Percentiles rank a stretch among this genome's conserved stretches.
These are phyloP conservation scores for Acacia pycnantha DNA, from an alignment of 331 rosid genomes.

Conservation along the genomic window DNA sequence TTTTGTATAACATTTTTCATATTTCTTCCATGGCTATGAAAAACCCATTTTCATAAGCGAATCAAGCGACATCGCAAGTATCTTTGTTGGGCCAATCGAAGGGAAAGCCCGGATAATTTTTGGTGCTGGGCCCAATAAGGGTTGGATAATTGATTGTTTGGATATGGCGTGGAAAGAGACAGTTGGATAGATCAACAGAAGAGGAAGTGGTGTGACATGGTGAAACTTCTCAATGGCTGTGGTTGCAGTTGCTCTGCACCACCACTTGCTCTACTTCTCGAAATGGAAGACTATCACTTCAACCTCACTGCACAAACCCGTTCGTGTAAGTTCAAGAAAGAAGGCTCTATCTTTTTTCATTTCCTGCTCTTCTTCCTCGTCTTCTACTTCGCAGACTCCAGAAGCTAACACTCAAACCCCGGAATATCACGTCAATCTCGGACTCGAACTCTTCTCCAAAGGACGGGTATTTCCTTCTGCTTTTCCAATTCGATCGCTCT, in stretches of 20 bases:
- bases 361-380: constrained; percentile 49
- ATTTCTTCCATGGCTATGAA: no score
- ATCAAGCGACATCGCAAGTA: no score
- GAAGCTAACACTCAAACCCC: constrained; percentile 63
- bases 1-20: no score
- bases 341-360: constrained; percentile 39
- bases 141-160: not conserved
- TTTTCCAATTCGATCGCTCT: constrained; percentile 1
- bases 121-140: not conserved
- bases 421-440: constrained; percentile 81
- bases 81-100: not conserved
- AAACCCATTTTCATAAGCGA: no score
- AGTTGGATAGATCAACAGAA: constrained; percentile 41
- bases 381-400: constrained; percentile 72
- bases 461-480: constrained; percentile 64
- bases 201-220: constrained; percentile 4
- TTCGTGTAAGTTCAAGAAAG: constrained; percentile 29
- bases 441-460: constrained; percentile 90
- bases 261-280: constrained; percentile 48
- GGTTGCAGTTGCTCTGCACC: constrained; percentile 52
- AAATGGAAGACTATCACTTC: constrained; percentile 32
- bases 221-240: constrained; percentile 56
- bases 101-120: not conserved
- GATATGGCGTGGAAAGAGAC: not conserved
- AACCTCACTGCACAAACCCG: constrained; percentile 26